Evolutionary conservation across 2,329 filamentous ascomycete species (phyloP), one percentile per base, ranked within the genome.

Genomic region (Reticulascus tulasneorum): DNA sequence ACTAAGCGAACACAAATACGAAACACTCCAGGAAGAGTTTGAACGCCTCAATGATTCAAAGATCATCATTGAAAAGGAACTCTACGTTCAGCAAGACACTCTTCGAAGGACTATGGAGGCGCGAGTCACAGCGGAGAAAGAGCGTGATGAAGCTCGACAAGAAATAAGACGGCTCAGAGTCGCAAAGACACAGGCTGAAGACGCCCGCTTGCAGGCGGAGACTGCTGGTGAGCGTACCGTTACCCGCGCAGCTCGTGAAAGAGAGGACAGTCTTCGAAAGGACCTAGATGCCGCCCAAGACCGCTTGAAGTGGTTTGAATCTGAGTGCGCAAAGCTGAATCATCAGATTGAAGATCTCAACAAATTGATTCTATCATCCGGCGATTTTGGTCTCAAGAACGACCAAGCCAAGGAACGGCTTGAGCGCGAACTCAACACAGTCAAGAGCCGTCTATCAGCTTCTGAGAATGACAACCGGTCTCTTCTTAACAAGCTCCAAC

Each of bases 381-480:
- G 93, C 40, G 83, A 87, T 41, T 96, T 93, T 63, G 87, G 87
- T 32, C 71, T 91, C 38, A 87, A 88, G 50, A 87, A 94, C 51
- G 93, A 97, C 51, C 88, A 96, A 55, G 84, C 90, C 46, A 97
- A 97, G 59, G 89, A 96, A 57, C 82, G 93, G 23, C 73, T 96
- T 28, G 90, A 97, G 59, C 79, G 89, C 16, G 93, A 98, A 56
- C 73, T 97, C 7, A 83, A 87, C 16, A 96, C 91, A 1, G 78
- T 96, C 48, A 94, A 93, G 59, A 90, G 90, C 42, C 83, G 91
- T 16, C 70, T 98, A 25, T 76, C 84, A 7, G 93, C 91, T 17
- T 97, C 91, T 0, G 91, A 98, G 58, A 96, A 97, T 51, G 91
- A 97, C 63, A 97, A 97, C 53, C 83, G 88, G 33, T 84, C 89